Percentiles rank a stretch among this genome's conserved stretches.
Evolutionary conservation across 176 grass and related monocot species (phyloP).

Genomic region (Zea luxurians): DNA sequence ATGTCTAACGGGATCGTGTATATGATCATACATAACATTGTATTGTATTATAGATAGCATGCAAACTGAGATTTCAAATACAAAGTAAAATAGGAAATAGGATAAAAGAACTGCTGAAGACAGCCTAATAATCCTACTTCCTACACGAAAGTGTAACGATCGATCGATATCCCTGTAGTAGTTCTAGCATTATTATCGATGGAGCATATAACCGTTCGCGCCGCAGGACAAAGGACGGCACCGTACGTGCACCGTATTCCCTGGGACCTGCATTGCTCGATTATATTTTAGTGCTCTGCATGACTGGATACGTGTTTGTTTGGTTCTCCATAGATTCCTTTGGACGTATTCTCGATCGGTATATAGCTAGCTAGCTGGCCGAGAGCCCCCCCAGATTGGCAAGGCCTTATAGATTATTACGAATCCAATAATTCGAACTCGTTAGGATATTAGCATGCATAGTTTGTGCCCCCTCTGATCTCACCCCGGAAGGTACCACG

Average conservation of each 20-base stretch:
- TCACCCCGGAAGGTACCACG: constrained; percentile 45
- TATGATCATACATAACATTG: no score
- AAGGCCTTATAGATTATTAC: constrained; percentile 33
- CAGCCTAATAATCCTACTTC: no score
- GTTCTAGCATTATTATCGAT: constrained; percentile 12
- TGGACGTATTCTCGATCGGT: constrained; percentile 39
- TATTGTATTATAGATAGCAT: no score
- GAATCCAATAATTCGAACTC: constrained; percentile 30
- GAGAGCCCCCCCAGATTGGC: no score
- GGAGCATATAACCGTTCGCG: constrained; percentile 6
- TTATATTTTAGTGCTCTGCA: constrained; percentile 38
- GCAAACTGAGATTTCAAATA: no score
- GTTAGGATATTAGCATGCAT: not conserved
- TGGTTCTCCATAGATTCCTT: constrained; percentile 46
- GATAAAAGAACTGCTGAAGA: no score
- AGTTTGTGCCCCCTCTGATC: not conserved
- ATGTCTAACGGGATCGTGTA: no score
- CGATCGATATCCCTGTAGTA: not conserved
- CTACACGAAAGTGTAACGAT: no score
- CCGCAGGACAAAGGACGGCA: constrained; percentile 36
- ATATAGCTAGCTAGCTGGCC: no score
- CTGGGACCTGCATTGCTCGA: constrained; percentile 1
- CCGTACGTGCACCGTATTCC: constrained; percentile 50
- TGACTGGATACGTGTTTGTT: constrained; percentile 46
- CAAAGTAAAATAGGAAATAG: no score